Evolutionary conservation across 768 basidiomycete species (phyloP).

Genomic region (Phylloporus sp.): DNA sequence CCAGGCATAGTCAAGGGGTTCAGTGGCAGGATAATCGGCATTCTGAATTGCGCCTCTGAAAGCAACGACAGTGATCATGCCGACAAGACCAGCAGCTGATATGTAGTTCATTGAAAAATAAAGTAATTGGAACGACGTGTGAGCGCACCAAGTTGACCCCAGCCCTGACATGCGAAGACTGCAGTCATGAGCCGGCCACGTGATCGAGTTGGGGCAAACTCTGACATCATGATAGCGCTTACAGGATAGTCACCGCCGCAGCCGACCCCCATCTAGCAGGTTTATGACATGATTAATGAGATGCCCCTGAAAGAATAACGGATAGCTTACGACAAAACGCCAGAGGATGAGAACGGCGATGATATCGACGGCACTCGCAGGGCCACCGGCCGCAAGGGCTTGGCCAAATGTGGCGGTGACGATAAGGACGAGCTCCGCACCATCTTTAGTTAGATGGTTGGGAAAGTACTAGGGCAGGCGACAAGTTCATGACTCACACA

Average conservation of each 20-base stretch:
- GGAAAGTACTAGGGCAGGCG: neutral
- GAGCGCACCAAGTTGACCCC: constrained; percentile 71
- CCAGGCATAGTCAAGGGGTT: constrained; percentile 75
- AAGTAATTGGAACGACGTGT: neutral
- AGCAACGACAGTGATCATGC: constrained; percentile 54
- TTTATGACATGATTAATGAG: neutral
- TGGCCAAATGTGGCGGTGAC: constrained; percentile 75
- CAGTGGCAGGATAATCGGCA: constrained; percentile 32
- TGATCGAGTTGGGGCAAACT: constrained; percentile 71
- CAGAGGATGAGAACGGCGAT: constrained; percentile 73
- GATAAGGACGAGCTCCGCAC: constrained; percentile 63
- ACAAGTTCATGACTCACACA: constrained; percentile 52
- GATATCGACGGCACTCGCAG: constrained; percentile 55
- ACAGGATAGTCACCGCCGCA: constrained; percentile 87
- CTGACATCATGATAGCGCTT: constrained; percentile 81
- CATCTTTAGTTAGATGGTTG: constrained; percentile 31
- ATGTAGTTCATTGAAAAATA: neutral
- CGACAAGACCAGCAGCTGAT: constrained; percentile 61
- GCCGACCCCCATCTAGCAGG: constrained; percentile 62
- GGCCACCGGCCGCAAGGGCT: constrained; percentile 65
- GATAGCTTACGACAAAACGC: constrained; percentile 59
- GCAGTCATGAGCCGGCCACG: constrained; percentile 87
- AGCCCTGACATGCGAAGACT: constrained; percentile 83
- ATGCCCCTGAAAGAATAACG: neutral
- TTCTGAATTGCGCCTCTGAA: constrained; percentile 56